phyloP scores from a whole-genome alignment of 805 yeast species.

The Candida anglica region DNA sequence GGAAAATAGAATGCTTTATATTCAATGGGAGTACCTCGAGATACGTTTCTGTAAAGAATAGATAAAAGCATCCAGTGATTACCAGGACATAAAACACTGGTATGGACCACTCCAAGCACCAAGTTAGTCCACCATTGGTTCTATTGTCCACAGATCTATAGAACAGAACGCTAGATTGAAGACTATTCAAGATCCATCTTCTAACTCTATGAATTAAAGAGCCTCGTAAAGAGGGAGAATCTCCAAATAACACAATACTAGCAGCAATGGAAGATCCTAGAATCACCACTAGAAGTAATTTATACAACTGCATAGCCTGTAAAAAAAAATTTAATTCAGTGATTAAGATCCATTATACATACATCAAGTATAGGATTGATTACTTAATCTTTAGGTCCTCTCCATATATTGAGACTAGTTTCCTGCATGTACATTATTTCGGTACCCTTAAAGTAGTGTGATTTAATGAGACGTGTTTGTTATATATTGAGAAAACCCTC shows the following conservation, averaged over 20 bases:
- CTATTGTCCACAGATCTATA: conserved; percentile 15
- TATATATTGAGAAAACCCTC: no score
- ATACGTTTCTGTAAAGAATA: conserved; percentile 28
- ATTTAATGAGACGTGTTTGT: no score
- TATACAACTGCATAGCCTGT: no score
- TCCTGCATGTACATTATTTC: no score
- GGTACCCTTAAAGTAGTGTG: no score
- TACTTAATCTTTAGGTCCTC: no score
- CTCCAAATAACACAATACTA: conserved; percentile 43
- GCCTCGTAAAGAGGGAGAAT: conserved; percentile 38
- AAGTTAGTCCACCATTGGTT: conserved; percentile 16
- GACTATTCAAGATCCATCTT: conserved; percentile 4
- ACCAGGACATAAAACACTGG: conserved; percentile 39
- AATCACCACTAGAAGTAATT: no score
- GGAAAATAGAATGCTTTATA: conserved; percentile 7
- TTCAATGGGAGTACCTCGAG: conserved; percentile 10
- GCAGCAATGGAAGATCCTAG: conserved; percentile 13
- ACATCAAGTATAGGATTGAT: no score
- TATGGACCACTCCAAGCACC: conserved; percentile 37
- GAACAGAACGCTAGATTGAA: conserved; percentile 2
- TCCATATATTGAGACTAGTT: no score
- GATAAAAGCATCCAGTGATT: conserved; percentile 27
- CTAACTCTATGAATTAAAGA: conserved; percentile 27
- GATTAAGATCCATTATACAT: no score
- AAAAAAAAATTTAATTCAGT: no score